Evolutionary conservation across 1,139 yeast genomes (phyloP).

Genomic region (Sugiyamaella castrensis): DNA sequence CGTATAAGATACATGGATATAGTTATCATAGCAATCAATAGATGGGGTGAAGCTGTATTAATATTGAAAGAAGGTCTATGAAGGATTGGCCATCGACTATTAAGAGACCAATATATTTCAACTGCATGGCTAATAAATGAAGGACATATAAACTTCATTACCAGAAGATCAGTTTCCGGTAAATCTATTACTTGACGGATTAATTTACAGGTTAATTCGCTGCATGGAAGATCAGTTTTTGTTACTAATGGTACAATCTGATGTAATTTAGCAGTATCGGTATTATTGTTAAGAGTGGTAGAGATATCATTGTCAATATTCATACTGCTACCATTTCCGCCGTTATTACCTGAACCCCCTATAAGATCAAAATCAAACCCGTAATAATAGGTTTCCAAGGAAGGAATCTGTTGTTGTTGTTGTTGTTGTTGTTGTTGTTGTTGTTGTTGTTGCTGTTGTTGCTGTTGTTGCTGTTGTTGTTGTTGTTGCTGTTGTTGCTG

Average conservation of each 20-base stretch:
- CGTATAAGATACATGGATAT: constrained; percentile 46
- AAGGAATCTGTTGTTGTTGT: background rate
- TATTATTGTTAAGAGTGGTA: no score
- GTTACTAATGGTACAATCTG: no score
- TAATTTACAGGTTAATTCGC: constrained; percentile 20
- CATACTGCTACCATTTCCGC: no score
- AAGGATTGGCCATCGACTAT: constrained; percentile 55
- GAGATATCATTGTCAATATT: no score
- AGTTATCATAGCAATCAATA: constrained; percentile 52
- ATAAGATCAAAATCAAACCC: constrained; percentile 1
- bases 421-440: background rate
- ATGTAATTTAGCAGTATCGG: no score
- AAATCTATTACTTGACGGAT: constrained; percentile 20
- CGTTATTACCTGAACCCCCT: background rate
- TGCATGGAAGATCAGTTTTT: constrained; percentile 11
- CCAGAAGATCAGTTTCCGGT: constrained; percentile 15
- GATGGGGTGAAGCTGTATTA: constrained; percentile 46
- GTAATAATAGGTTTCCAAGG: constrained; percentile 1
- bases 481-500: background rate
- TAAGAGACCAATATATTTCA: constrained; percentile 38
- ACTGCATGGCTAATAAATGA: constrained; percentile 26
- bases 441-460: background rate
- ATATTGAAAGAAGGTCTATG: constrained; percentile 61
- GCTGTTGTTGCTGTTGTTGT: constrained; percentile 1
- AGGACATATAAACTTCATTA: constrained; percentile 26